phyloP scores from a whole-genome alignment of 2,329 filamentous ascomycete genomes.

The Neofusicoccum cordaticola region DNA sequence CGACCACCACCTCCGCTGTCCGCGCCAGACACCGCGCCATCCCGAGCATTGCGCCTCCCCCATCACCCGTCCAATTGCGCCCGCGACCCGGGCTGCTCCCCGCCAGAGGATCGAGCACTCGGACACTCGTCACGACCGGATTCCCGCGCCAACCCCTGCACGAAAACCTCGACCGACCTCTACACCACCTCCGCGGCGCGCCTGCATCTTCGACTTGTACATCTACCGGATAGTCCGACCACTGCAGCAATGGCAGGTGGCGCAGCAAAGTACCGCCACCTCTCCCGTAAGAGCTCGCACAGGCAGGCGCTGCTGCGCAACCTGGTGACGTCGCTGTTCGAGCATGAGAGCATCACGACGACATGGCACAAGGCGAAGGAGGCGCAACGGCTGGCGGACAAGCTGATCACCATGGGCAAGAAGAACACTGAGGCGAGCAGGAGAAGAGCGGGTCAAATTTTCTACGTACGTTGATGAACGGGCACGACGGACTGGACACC shows the following conservation, averaged over 20 bases:
- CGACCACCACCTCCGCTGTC: not conserved
- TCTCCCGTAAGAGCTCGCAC: conserved; percentile 82
- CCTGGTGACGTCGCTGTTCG: conserved; percentile 89
- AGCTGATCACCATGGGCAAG: conserved; percentile 91
- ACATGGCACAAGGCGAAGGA: conserved; percentile 98
- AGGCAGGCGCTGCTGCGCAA: conserved; percentile 91
- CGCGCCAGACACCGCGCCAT: not conserved
- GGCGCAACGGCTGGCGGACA: conserved; percentile 88
- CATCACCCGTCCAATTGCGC: not conserved
- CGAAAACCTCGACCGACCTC: not conserved
- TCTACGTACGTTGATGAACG: conserved; percentile 67
- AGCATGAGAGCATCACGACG: conserved; percentile 89
- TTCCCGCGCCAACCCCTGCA: too few species aligned
- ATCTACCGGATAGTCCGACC: not conserved
- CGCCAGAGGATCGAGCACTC: not conserved
- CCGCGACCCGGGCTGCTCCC: not conserved
- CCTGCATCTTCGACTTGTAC: not conserved
- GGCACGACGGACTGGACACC: not conserved
- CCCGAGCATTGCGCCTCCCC: not conserved
- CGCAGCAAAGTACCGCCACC: conserved; percentile 80
- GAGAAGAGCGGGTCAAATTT: conserved; percentile 71
- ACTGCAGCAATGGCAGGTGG: conserved; percentile 74
- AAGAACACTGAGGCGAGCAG: conserved; percentile 81
- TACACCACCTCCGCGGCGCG: conserved; percentile 6
- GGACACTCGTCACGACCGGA: not conserved